A percentile compares a stretch with the other conserved stretches of the same genome.
phyloP scores from a whole-genome alignment of 371 early-diverging fungal species.

The Mortierella sp. region DNA sequence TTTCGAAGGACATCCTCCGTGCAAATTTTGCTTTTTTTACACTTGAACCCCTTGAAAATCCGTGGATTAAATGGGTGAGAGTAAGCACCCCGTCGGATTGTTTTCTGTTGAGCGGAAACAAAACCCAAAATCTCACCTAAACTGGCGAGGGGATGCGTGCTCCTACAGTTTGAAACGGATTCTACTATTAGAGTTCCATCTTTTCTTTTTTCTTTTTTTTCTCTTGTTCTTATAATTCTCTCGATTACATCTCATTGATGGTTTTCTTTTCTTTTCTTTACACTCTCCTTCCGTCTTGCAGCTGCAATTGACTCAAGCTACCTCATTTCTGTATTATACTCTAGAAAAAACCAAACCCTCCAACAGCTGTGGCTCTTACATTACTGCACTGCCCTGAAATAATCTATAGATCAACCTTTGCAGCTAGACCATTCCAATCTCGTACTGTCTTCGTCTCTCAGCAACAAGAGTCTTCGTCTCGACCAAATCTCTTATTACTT shows the following conservation, averaged over 20 bases:
- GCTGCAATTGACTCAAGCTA: not conserved
- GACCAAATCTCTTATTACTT: not conserved
- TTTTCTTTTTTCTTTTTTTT: not conserved
- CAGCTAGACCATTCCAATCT: not conserved
- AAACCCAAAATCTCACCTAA: not conserved
- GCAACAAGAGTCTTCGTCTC: no score
- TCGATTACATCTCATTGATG: not conserved
- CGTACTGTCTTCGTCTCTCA: not conserved
- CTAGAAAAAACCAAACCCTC: not conserved
- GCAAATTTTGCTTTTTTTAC: slow-evolving; percentile 3
- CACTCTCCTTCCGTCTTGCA: not conserved
- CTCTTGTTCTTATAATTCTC: not conserved
- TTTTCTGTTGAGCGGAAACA: slow-evolving; percentile 15
- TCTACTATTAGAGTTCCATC: not conserved
- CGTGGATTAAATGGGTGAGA: not conserved
- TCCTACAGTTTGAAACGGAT: slow-evolving; percentile 10
- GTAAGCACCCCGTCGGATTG: not conserved
- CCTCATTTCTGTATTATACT: not conserved
- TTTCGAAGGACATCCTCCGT: slow-evolving; percentile 1
- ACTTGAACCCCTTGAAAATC: slow-evolving; percentile 9
- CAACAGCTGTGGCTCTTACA: no score
- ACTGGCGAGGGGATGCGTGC: not conserved
- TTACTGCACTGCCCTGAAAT: not conserved
- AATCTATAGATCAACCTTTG: not conserved
- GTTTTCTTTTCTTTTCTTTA: not conserved